Evolutionary conservation across 176 grass and related monocot species (phyloP), one percentile per base, ranked within the genome.

Genomic region (Paspalum vaginatum): DNA sequence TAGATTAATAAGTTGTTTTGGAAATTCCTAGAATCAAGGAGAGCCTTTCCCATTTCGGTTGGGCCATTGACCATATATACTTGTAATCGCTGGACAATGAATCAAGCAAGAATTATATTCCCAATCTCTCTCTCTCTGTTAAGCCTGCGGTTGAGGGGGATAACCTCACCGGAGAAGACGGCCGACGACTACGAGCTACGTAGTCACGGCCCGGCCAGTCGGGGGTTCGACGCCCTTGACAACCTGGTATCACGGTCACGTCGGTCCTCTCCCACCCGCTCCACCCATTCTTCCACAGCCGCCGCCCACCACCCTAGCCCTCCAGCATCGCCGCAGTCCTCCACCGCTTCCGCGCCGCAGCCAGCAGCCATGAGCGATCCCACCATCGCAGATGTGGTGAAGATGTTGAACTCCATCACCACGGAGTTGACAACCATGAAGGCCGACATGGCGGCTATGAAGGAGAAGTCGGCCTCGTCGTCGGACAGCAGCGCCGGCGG

Each of bases 361-460:
- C 45, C 45, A 27, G n/a, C 44, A 24, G 12, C 45, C 68, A 70
- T 70, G 68, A 27, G 22, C 22, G 22, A 70, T 8, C 68, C 68
- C 45, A 70, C 68, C 68, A 67, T 67, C 65, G 65, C 65, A 18
- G 65, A 71, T 37, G 22, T 50, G 7, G 5, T 51, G 14, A 46
- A 4, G 0, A 37, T 51, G 24, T 37, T 50, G 68, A 32, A 52
- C 2, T 32, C 47, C 24, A 2, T 72, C 69, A 72, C 47, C 69
- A 72, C 25, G 69, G 47, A 72, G 67, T 9, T 69, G 11, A 15
- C 42, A 7, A 15, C 67, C 44, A 70, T 70, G 67, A 48, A 70
- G 67, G 21, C n/a, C 7, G 68, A 70, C n/a, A 70, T 70, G 68
- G 68, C n/a, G 45, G 68, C 6, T 15, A 70, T 70, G 67, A 70